These are phyloP conservation scores for Pisolithus tinctorius DNA, from an alignment of 768 basidiomycete species.

Conservation along the genomic window DNA sequence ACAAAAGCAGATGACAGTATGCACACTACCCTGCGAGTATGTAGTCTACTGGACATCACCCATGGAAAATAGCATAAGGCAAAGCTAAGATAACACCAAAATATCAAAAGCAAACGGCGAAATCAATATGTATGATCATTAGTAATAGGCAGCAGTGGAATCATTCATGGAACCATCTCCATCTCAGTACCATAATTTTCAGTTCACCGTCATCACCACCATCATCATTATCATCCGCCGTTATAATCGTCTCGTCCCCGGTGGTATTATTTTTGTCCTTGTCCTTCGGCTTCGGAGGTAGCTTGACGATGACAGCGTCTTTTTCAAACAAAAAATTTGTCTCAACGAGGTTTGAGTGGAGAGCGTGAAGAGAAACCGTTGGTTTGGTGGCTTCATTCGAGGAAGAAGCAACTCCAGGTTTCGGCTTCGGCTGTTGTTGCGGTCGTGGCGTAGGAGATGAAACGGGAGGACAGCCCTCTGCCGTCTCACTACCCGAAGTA, in stretches of 20 bases:
- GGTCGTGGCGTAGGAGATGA: too few relatives aligned
- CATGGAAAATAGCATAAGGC: background rate
- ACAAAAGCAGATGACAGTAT: too few relatives aligned
- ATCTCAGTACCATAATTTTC: conserved; percentile 20
- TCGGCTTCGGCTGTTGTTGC: background rate
- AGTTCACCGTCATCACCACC: background rate
- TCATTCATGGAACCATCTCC: conserved; percentile 16
- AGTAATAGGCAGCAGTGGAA: background rate
- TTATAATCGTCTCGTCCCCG: conserved; percentile 9
- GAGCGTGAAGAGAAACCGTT: background rate
- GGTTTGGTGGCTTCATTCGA: background rate
- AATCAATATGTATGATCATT: background rate
- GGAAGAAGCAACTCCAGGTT: background rate
- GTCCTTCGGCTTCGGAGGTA: background rate
- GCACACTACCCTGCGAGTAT: too few relatives aligned
- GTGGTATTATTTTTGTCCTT: background rate
- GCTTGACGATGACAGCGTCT: conserved; percentile 12
- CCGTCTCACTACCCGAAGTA: too few relatives aligned
- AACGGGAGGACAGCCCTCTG: too few relatives aligned
- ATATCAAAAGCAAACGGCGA: too few relatives aligned
- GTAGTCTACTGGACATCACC: too few relatives aligned
- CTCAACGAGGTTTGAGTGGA: conserved; percentile 15
- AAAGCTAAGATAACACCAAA: too few relatives aligned
- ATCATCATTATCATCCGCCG: conserved; percentile 6
- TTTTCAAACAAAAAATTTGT: conserved; percentile 18